Base-by-base conservation (phyloP, 2,329 filamentous ascomycete genomes). In the Massarina eburnea region DNA sequence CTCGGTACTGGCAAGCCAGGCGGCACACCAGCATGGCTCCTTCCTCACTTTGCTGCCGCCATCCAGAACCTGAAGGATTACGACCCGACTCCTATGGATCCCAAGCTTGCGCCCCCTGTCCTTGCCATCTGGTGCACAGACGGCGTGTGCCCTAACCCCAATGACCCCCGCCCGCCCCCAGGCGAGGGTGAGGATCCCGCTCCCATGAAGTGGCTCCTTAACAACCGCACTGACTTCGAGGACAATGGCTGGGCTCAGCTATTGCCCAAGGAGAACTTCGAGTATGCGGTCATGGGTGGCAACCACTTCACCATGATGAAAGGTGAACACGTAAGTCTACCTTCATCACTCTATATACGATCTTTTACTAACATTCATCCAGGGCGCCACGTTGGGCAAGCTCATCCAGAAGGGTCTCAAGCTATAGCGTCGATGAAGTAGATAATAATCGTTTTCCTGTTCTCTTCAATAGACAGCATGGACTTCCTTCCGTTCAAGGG, bases 291-390 rank as follows among this genome's bases (percentile, higher is more conserved):
- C 59, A 86, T 88, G 82, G 81, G 80, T 14, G 86, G 84, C 2
- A 86, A 89, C 60, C 85, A 89, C 71, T 89, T 89, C 71, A 82
- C 79, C 17, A 89, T 89, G 85, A 88, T 89, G 84, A 82, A 85
- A 66, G 83, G 82, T 50, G 70, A 72, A 41, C 63, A 71, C 51
- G 76, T 76, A 69, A 73, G 72, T 67, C 37, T 4, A 26, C 2
- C 14, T 26, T 21, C 20, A 7, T 33, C 15, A 20, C 7, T n/a
- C 8, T 3, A 26, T 24, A 8, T 29, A 15, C 6, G 21, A 48
- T 24, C 29, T 9, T 18, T 44, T 15, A 44, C 67, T 72, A 57
- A 72, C 47, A 50, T 35, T 33, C 21, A 3, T 27, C 32, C 18
- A 72, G 70, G 68, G 67, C 59, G 64, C 52, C 26, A 72, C 66